Base-by-base conservation (phyloP, 345 rosid species). In the Rhizophora apiculata region DNA sequence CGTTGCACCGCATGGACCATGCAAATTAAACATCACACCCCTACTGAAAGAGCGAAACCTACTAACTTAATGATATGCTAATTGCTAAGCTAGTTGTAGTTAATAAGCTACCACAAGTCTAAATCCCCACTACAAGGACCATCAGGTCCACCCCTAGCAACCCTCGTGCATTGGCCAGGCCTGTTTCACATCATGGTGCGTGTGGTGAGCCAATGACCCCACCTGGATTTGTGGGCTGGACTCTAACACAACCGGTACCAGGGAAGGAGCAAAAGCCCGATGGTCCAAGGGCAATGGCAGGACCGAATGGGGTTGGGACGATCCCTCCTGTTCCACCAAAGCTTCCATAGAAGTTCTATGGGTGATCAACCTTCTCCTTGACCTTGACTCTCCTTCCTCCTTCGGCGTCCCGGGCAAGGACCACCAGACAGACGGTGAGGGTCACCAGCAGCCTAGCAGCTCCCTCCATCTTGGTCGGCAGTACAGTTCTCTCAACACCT, bases 261-360 rank as follows among this genome's bases (percentile, higher is more conserved):
- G 80, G 83, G 69, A 39, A 73, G 8, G 78, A 64, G 53, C 83
- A 80, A 36, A 62, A 73, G 11, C 56, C 80, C 8, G 76, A 31
- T 16, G 78, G 83, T 2, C 81, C 83, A 20, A 73, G 62, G 4
- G 13, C 68, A 31, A 76, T 8, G 51, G 68, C 70, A 5, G 75
- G 64, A 43, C 83, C 80, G 60, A 54, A 51, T 2, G 78, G 81
- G 16, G 67, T 59, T 31, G 83, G 78, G 27, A 80, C 61, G 11
- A 76, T 43, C 16, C 72, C 74, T 7, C 80, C 77, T 8, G 67
- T 75, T 11, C 73, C 67, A 18, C 78, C 83, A 67, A 76, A 69
- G 18, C 68, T 60, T 31, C 81, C 80, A 1, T 67, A 22, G 68
- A 62, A 80, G 76, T 80, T 80, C 52, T 73, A 71, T 1, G 80